These are phyloP conservation scores for Dothideomycetidae sp. DNA, from an alignment of 2,329 filamentous ascomycete species.

Conservation along the genomic window DNA sequence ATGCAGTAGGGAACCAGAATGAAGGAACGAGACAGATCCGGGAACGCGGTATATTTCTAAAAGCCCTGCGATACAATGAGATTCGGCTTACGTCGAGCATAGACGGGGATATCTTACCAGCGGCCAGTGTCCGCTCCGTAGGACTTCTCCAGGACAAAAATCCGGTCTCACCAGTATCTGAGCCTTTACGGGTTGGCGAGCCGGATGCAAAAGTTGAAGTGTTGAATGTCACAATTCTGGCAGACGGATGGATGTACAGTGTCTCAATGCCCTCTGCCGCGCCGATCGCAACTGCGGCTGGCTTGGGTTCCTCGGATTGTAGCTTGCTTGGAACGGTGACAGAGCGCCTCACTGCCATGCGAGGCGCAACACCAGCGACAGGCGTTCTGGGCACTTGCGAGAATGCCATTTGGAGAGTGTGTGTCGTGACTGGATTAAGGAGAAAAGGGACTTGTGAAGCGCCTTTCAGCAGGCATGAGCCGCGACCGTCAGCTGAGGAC, in stretches of 20 bases:
- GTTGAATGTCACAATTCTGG: slow-evolving; percentile 56
- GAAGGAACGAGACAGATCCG: slow-evolving; percentile 75
- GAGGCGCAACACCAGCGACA: slow-evolving; percentile 12
- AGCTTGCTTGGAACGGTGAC: slow-evolving; percentile 35
- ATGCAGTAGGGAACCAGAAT: slow-evolving; percentile 68
- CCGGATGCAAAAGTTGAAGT: slow-evolving; percentile 20
- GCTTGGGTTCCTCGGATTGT: slow-evolving; percentile 17
- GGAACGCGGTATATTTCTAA: slow-evolving; percentile 76
- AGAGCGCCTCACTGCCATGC: slow-evolving; percentile 26
- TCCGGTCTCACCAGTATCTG: slow-evolving; percentile 31
- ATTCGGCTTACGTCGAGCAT: background rate
- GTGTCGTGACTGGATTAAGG: too few species aligned
- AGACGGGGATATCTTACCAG: slow-evolving; percentile 48
- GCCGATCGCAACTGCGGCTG: slow-evolving; percentile 21
- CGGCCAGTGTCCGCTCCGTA: slow-evolving; percentile 69
- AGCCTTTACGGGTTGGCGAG: slow-evolving; percentile 16
- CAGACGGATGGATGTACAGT: slow-evolving; percentile 58
- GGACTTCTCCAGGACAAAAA: slow-evolving; percentile 59
- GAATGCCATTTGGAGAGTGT: too few species aligned
- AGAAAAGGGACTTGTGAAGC: too few species aligned
- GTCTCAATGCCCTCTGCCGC: slow-evolving; percentile 44
- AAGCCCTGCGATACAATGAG: slow-evolving; percentile 36
- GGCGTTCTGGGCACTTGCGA: background rate
- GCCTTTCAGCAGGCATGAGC: too few species aligned
- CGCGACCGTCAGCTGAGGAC: too few species aligned